phyloP scores from a whole-genome alignment of 768 basidiomycete species.

The Cystofilobasidium ferigula region DNA sequence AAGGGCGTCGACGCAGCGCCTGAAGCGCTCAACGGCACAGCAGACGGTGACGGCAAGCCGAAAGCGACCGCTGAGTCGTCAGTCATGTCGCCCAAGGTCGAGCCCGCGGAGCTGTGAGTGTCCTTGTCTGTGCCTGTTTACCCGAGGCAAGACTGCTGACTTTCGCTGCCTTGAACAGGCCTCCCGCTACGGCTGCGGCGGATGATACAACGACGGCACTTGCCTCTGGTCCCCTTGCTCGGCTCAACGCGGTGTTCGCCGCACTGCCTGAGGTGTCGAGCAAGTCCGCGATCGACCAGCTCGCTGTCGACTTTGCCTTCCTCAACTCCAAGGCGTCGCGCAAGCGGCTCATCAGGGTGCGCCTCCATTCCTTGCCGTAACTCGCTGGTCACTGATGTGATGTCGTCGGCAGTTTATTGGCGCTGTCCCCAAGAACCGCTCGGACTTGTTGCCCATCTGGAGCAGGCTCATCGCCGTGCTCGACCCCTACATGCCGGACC shows the following conservation, averaged over 20 bases:
- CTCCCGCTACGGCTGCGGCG: constrained; percentile 1
- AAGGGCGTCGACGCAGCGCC: neutral
- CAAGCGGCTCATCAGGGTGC: constrained; percentile 76
- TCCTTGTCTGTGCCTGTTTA: constrained; percentile 36
- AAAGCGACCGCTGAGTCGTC: constrained; percentile 1
- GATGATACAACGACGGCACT: constrained; percentile 39
- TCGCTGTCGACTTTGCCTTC: constrained; percentile 89
- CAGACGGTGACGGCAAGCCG: constrained; percentile 8
- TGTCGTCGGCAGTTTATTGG: constrained; percentile 43
- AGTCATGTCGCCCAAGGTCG: constrained; percentile 4
- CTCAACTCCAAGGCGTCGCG: constrained; percentile 93
- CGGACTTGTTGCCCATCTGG: constrained; percentile 86
- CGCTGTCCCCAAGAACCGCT: constrained; percentile 74
- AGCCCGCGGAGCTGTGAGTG: constrained; percentile 14
- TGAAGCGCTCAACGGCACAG: neutral
- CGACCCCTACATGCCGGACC: constrained; percentile 83
- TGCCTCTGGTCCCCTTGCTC: constrained; percentile 76
- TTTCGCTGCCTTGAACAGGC: neutral
- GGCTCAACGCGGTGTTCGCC: constrained; percentile 77
- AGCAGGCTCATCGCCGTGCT: constrained; percentile 78
- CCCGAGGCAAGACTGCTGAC: constrained; percentile 42
- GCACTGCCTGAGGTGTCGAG: constrained; percentile 92
- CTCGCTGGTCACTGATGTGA: neutral
- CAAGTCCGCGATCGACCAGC: constrained; percentile 76
- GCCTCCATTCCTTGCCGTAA: neutral